Conservation (phyloP, 805 yeast genomes). For the Kodamaea hsintzibuensis region DNA sequence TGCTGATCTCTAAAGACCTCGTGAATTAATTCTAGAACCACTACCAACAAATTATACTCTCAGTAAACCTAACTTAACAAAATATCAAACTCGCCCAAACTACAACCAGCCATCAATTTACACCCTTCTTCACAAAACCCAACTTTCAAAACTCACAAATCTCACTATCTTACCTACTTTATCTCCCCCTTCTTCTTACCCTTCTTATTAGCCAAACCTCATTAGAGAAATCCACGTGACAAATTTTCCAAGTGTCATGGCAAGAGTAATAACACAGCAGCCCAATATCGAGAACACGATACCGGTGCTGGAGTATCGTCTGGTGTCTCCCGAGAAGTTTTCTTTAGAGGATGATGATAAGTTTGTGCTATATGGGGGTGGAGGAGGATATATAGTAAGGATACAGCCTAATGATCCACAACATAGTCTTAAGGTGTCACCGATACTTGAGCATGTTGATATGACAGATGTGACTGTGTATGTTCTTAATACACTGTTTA, state of each 20-base stretch:
- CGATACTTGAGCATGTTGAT: constrained; percentile 12
- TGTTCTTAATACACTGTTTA: constrained; percentile 35
- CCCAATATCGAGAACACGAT: constrained; percentile 47
- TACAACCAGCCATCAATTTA: no score
- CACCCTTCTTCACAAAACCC: no score
- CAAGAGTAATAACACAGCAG: constrained; percentile 19
- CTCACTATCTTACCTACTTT: not conserved
- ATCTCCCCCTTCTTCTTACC: not conserved
- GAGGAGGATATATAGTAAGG: constrained; percentile 16
- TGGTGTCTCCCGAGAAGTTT: constrained; percentile 41
- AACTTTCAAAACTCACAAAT: no score
- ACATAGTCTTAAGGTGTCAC: constrained; percentile 13
- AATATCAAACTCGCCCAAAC: no score
- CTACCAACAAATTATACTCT: no score
- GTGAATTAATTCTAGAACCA: no score
- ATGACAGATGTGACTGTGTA: constrained; percentile 22
- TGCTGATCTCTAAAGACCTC: no score
- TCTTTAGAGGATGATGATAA: constrained; percentile 39
- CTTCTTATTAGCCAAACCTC: not conserved
- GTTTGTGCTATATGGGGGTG: constrained; percentile 43
- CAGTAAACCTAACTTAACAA: no score
- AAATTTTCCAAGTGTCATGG: not conserved
- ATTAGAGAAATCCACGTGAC: constrained; percentile 5
- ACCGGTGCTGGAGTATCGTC: constrained; percentile 29
- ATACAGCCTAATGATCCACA: constrained; percentile 18